Conservation (phyloP, 345 rosid genomes). For the Eucalyptus tenuipes region DNA sequence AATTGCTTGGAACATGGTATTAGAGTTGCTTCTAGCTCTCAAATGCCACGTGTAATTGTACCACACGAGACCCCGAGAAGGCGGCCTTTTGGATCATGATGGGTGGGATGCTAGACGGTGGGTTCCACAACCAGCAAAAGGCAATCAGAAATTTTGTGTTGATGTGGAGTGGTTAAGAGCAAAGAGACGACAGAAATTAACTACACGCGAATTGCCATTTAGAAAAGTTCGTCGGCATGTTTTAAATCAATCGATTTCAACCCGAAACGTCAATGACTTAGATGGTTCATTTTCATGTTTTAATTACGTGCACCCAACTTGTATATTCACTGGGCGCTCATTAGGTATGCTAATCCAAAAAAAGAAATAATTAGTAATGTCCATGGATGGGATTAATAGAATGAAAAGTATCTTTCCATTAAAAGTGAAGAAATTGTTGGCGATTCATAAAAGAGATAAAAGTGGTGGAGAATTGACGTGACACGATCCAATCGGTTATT, state of each 20-base stretch:
- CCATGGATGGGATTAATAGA: not conserved
- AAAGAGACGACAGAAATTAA: not conserved
- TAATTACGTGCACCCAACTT: not conserved
- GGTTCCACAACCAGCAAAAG: not conserved
- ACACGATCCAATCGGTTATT: fast-evolving
- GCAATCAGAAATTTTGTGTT: not conserved
- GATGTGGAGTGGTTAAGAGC: not conserved
- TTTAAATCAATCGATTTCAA: not conserved
- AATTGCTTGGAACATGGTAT: not conserved
- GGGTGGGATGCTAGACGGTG: not conserved
- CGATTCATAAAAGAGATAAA: not conserved
- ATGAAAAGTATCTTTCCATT: not conserved
- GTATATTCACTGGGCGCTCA: not conserved
- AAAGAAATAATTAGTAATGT: too few relatives aligned
- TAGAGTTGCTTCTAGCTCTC: not conserved
- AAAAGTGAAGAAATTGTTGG: not conserved
- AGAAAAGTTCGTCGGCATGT: not conserved
- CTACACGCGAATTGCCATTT: not conserved
- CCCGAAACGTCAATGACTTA: not conserved
- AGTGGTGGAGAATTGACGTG: fast-evolving
- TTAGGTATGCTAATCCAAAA: not conserved
- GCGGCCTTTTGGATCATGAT: not conserved
- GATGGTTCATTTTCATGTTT: not conserved
- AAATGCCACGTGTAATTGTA: not conserved
- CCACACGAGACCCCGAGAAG: not conserved